A percentile compares a stretch with the other conserved stretches of the same genome.
These are phyloP conservation scores for Ogataea henricii DNA, from an alignment of 805 yeast genomes.

Conservation along the genomic window DNA sequence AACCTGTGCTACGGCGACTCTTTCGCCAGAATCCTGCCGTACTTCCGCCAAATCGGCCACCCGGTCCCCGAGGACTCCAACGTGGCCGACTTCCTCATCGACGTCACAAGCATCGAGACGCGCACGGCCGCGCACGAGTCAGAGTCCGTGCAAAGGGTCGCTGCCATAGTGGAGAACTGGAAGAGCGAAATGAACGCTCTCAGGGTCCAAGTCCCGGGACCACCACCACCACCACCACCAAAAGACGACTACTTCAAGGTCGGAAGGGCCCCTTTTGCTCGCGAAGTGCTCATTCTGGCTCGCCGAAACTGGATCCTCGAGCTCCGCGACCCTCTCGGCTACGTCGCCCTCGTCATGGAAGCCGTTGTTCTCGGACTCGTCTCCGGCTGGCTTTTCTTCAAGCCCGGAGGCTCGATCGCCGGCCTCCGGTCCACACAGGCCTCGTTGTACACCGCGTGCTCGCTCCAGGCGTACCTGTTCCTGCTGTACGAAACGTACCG, in stretches of 20 bases:
- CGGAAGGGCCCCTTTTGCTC: slow-evolving; percentile 41
- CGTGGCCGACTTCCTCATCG: slow-evolving; percentile 64
- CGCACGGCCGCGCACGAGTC: slow-evolving; percentile 40
- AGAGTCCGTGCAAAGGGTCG: slow-evolving; percentile 37
- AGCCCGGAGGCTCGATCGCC: slow-evolving; percentile 57
- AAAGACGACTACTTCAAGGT: slow-evolving; percentile 20
- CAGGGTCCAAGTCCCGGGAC: too few species aligned
- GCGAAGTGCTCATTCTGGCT: slow-evolving; percentile 47
- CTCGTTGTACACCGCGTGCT: slow-evolving; percentile 52
- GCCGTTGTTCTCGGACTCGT: slow-evolving; percentile 54
- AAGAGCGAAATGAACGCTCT: slow-evolving; percentile 23
- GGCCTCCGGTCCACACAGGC: slow-evolving; percentile 66
- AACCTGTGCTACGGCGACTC: slow-evolving; percentile 48
- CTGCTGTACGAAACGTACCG: slow-evolving; percentile 61
- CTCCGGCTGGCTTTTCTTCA: slow-evolving; percentile 77
- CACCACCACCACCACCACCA: not conserved
- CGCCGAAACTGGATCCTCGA: slow-evolving; percentile 49
- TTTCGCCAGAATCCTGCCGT: slow-evolving; percentile 40
- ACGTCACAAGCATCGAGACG: slow-evolving; percentile 57
- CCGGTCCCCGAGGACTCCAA: slow-evolving; percentile 49
- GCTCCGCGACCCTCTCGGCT: slow-evolving; percentile 52
- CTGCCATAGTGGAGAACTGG: slow-evolving; percentile 42
- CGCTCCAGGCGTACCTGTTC: slow-evolving; percentile 57
- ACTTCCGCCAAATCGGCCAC: slow-evolving; percentile 52
- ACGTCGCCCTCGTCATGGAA: slow-evolving; percentile 44